phyloP scores from a whole-genome alignment of 352 stramenopile species.

The Thalassiosira mediterranea region DNA sequence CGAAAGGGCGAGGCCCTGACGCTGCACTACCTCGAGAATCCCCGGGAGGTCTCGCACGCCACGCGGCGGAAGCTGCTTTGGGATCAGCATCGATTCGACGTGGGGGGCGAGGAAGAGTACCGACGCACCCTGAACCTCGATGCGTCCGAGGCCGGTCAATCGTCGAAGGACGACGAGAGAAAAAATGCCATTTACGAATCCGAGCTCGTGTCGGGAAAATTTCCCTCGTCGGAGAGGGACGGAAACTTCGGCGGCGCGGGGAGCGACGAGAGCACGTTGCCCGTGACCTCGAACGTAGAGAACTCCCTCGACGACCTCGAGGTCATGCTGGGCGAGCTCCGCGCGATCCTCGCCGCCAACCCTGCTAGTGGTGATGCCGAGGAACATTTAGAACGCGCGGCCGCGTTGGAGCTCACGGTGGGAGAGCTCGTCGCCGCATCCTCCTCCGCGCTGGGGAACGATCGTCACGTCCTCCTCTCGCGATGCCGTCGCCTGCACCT shows the following conservation, averaged over 20 bases:
- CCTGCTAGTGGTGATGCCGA: not conserved
- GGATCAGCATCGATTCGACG: conserved; percentile 91
- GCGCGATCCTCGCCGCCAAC: conserved; percentile 14
- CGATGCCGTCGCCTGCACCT: conserved; percentile 90
- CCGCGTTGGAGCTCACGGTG: conserved; percentile 60
- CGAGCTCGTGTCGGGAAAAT: conserved; percentile 54
- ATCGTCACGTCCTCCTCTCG: conserved; percentile 77
- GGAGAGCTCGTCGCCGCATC: conserved; percentile 62
- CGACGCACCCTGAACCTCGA: conserved; percentile 7
- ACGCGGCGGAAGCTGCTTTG: conserved; percentile 86
- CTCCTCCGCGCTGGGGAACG: conserved; percentile 54
- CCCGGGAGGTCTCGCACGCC: conserved; percentile 88
- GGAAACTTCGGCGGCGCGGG: conserved; percentile 22
- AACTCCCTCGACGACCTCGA: conserved; percentile 61
- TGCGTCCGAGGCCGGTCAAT: not conserved
- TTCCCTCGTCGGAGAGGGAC: conserved; percentile 57
- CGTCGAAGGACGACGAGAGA: conserved; percentile 3
- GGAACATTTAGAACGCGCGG: conserved; percentile 36
- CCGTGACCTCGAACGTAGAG: conserved; percentile 65
- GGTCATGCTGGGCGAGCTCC: conserved; percentile 46
- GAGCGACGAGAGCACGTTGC: not conserved
- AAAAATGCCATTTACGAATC: conserved; percentile 46
- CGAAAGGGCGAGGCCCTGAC: conserved; percentile 89
- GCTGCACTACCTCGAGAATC: conserved; percentile 91
- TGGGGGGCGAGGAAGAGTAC: conserved; percentile 48